phyloP scores from a whole-genome alignment of 1,284 basidiomycete species.

The Dichomitus squalens region DNA sequence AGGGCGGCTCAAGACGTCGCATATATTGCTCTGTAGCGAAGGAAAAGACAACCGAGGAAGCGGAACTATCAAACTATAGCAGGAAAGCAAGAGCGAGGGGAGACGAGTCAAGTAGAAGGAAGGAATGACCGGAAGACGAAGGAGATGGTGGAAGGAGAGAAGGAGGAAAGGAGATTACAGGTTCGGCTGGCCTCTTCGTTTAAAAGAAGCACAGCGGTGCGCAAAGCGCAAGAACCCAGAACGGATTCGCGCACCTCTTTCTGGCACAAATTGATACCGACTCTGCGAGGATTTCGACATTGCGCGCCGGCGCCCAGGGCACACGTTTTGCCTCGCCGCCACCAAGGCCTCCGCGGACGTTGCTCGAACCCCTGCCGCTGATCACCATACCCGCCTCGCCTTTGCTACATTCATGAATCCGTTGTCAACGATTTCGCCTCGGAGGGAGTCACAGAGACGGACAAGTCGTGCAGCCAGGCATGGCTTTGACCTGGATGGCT shows the following conservation, averaged over 20 bases:
- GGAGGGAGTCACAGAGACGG: no score
- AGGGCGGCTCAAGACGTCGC: conserved; percentile 10
- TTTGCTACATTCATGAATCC: no score
- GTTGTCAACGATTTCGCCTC: no score
- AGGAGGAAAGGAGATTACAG: not conserved
- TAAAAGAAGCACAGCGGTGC: not conserved
- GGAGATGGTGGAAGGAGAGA: not conserved
- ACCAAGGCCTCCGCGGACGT: conserved; percentile 7
- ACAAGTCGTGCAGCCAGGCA: not conserved
- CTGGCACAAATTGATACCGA: conserved; percentile 3
- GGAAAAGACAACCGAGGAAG: not conserved
- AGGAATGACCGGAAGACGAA: not conserved
- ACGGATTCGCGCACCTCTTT: conserved; percentile 4
- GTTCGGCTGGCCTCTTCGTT: not conserved
- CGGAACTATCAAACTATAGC: not conserved
- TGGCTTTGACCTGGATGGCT: not conserved
- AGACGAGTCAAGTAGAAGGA: not conserved
- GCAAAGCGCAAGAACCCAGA: not conserved
- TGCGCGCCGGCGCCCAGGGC: not conserved
- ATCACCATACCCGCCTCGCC: not conserved
- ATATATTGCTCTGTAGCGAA: not conserved
- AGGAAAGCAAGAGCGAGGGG: not conserved
- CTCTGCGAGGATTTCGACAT: not conserved
- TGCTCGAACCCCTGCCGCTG: not conserved
- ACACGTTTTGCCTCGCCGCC: conserved; percentile 1